Evolutionary conservation across 2,329 filamentous ascomycete genomes (phyloP).

Genomic region (Colletotrichum sp.): DNA sequence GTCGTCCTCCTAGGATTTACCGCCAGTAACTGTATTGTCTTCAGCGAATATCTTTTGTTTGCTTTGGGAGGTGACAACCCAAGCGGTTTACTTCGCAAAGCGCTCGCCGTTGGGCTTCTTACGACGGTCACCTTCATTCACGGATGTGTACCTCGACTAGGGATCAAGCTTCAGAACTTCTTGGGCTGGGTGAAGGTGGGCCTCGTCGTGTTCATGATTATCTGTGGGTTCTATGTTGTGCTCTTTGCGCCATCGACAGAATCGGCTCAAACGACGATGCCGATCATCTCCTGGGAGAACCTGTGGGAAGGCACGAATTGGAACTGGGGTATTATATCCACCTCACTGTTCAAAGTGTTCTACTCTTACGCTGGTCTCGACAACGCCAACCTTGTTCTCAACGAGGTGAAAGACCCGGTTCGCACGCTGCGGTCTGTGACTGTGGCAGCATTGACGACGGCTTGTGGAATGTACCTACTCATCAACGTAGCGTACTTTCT

Average conservation of each 20-base stretch:
- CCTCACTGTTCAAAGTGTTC: constrained; percentile 70
- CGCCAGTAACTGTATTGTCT: constrained; percentile 73
- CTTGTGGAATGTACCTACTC: constrained; percentile 69
- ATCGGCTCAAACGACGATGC: background rate
- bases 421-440: constrained; percentile 68
- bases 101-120: constrained; percentile 61
- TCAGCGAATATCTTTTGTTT: constrained; percentile 69
- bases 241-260: constrained; percentile 39
- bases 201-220: constrained; percentile 64
- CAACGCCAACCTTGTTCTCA: constrained; percentile 74
- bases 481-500: constrained; percentile 68
- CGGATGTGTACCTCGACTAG: constrained; percentile 59
- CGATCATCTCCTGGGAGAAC: constrained; percentile 48
- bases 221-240: constrained; percentile 65
- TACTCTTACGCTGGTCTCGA: constrained; percentile 72
- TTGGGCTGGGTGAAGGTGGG: constrained; percentile 69
- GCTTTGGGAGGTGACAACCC: constrained; percentile 57
- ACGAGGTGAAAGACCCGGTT: constrained; percentile 73
- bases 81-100: constrained; percentile 56
- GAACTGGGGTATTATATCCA: constrained; percentile 72
- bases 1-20: constrained; percentile 71
- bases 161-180: constrained; percentile 64
- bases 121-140: constrained; percentile 64
- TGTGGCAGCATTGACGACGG: constrained; percentile 63
- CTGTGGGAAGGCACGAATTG: constrained; percentile 71